Evolutionary conservation across 768 basidiomycete genomes (phyloP), one percentile per base, ranked within the genome.

Genomic region (Lactarius vividus): DNA sequence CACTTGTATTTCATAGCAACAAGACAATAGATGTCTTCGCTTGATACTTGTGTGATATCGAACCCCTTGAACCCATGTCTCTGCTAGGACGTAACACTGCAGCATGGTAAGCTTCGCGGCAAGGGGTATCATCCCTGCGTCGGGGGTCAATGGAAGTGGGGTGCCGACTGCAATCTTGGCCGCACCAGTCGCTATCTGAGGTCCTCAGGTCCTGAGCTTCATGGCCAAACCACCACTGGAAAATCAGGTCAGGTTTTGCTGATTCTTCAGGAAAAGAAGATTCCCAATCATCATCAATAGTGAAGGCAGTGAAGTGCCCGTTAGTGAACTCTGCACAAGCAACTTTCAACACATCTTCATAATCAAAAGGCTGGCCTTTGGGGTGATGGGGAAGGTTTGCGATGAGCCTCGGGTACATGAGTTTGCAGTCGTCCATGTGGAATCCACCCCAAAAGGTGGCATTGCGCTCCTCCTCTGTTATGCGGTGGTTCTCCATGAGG

Each of bases 71-170:
- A n/a, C n/a, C n/a, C n/a, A n/a, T n/a, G n/a, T n/a, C n/a, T n/a
- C n/a, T n/a, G n/a, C n/a, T n/a, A n/a, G n/a, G n/a, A n/a, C n/a
- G n/a, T n/a, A n/a, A n/a, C n/a, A n/a, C n/a, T n/a, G n/a, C n/a
- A n/a, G 44, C n/a, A 9, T n/a, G n/a, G 44, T 46, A 23, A 4
- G n/a, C 26, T 49, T 60, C 33, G 1, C 16, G 20, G 1, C 31
- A 15, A 1, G 44, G 2, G 0, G 4, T 18, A 9, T 3, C 33
- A 0, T 13, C 49, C 33, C 20, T 23, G 4, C 0, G 16, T 29
- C 23, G n/a, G 1, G 31, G 15, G 6, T 35, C 44, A n/a, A n/a
- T n/a, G n/a, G n/a, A n/a, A n/a, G n/a, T n/a, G n/a, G 20, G 23
- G 46, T 18, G 1, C 3, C 1, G n/a, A 10, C 10, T 46, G n/a